A percentile compares a stretch with the other conserved stretches of the same genome.
phyloP scores from a whole-genome alignment of 2,329 filamentous ascomycete genomes.

The Penicillium freii region DNA sequence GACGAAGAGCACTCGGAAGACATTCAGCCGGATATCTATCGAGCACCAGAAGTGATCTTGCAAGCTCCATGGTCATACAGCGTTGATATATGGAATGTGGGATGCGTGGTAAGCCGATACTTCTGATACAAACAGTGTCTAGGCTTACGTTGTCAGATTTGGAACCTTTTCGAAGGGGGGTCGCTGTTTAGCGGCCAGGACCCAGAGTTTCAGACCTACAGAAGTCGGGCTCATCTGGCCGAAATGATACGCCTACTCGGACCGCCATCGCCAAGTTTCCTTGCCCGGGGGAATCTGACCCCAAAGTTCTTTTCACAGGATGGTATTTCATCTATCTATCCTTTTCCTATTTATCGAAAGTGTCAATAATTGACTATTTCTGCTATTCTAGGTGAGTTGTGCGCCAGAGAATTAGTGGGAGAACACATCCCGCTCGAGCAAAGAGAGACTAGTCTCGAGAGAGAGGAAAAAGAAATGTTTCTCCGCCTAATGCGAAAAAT shows the following conservation, averaged over 20 bases:
- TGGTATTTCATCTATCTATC: constrained; percentile 25
- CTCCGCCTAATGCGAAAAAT: constrained; percentile 37
- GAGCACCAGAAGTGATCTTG: constrained; percentile 49
- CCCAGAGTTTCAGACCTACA: constrained; percentile 40
- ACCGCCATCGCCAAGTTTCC: constrained; percentile 39
- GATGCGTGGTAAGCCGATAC: constrained; percentile 46
- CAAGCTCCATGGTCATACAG: constrained; percentile 47
- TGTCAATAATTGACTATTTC: not conserved
- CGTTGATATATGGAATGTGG: constrained; percentile 55
- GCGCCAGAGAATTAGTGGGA: constrained; percentile 20
- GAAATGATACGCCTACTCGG: constrained; percentile 51
- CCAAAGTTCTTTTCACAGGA: constrained; percentile 42
- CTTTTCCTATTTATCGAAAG: not conserved
- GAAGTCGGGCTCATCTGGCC: constrained; percentile 49
- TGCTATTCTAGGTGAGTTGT: constrained; percentile 30
- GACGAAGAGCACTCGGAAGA: constrained; percentile 32
- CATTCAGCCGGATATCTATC: constrained; percentile 37
- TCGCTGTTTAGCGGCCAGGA: constrained; percentile 47
- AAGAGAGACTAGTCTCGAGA: constrained; percentile 40
- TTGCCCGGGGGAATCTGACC: constrained; percentile 32
- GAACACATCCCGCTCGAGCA: constrained; percentile 34
- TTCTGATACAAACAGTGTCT: not conserved
- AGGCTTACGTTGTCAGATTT: constrained; percentile 38
- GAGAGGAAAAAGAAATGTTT: constrained; percentile 32
- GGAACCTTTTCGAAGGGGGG: constrained; percentile 50